Conservation (phyloP, 148 eudicot genomes). For the Rhododendron vialii region DNA sequence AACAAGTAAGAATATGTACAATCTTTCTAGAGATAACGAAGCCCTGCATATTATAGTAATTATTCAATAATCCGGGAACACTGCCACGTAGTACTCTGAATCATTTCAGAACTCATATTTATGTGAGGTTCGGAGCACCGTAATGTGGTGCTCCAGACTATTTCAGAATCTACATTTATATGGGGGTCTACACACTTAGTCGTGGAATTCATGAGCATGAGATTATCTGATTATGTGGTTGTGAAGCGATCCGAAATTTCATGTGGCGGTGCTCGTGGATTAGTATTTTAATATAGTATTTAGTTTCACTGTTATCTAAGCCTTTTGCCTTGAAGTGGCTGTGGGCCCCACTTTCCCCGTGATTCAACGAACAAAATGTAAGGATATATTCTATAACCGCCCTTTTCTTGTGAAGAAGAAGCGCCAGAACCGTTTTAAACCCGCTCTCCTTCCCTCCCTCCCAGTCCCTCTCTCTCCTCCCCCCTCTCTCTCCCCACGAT, state of each 20-base stretch:
- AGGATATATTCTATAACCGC: background rate
- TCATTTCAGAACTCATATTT: no score
- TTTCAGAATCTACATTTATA: no score
- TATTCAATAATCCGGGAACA: no score
- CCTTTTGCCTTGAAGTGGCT: no score
- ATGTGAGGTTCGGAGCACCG: no score
- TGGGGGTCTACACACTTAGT: no score
- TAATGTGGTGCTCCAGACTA: no score
- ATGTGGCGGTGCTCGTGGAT: accelerated
- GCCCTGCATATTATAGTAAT: background rate
- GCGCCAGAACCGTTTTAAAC: conserved; percentile 15
- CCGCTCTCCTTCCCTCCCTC: background rate
- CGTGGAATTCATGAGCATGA: no score
- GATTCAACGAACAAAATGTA: background rate
- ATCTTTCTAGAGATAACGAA: background rate
- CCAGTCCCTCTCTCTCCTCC: background rate
- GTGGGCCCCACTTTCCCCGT: background rate
- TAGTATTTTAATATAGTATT: no score
- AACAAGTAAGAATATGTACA: background rate
- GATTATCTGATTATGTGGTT: no score
- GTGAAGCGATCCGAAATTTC: no score
- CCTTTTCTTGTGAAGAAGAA: conserved; percentile 19
- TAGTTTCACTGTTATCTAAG: background rate
- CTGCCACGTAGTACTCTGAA: no score
- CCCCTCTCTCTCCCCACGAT: background rate